Evolutionary conservation across 1,284 basidiomycete genomes (phyloP), one percentile per base, ranked within the genome.

Genomic region (Volvariella surrecta): DNA sequence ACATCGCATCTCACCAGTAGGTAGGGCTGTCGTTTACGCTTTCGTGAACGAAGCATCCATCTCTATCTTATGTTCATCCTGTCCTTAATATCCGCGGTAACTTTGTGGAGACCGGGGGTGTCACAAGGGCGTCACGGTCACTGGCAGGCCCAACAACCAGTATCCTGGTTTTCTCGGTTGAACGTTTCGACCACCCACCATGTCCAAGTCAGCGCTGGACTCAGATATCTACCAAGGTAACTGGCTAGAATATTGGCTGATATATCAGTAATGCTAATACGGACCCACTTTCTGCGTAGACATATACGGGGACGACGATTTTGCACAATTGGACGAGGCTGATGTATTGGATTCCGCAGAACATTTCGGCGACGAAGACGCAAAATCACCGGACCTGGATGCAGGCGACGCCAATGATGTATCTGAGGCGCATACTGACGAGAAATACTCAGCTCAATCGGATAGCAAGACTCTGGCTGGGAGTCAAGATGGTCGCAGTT

Each of bases 301-400:
- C 49, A 68, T 69, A 39, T 69, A 69, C 45, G 65, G 62, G 35
- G 66, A 68, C 46, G 66, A 68, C 32, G 63, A 66, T 37, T 57
- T 52, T 40, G 32, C 50, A 31, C 51, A 49, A 19, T 50, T 45
- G 8, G 40, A 39, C 9, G 44, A 45, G 38, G 32, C 43, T 4
- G 39, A 45, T 22, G 42, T 41, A 10, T 32, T 40, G 19, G 13
- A 46, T 17, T 37, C 41, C 22, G 44, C 37, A 21, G 45, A 37
- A 24, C 39, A 45, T 20, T 47, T 49, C 28, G 51, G 45, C 42
- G 49, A 49, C 40, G 52, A 50, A 41, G 48, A 45, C 15, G 44
- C 16, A 18, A 46, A 39, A 18, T 28, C 43, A 4, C 19, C 40
- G n/a, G 39, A 48, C 24, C 11, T 28, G 17, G 45, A 47, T 30